Percentiles rank a stretch among this genome's conserved stretches.
These are phyloP conservation scores for Trametes coccinea DNA, from an alignment of 768 basidiomycete genomes.

Conservation along the genomic window DNA sequence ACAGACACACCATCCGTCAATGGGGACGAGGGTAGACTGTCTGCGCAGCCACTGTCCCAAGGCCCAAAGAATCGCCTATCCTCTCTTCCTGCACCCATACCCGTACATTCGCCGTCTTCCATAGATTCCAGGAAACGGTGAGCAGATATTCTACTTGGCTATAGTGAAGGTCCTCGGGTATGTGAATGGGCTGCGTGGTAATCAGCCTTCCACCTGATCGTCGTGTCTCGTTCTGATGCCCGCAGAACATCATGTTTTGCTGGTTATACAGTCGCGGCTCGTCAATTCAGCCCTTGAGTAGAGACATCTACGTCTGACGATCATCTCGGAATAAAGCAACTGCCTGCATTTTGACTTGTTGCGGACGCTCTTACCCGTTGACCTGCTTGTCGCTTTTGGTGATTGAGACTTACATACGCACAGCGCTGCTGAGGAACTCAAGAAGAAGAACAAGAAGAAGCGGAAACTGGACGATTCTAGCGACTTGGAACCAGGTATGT, in stretches of 20 bases:
- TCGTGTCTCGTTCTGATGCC: too few species aligned
- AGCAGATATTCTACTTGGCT: conserved; percentile 28
- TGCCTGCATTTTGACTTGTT: too few species aligned
- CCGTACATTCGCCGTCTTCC: conserved; percentile 51
- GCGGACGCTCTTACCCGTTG: too few species aligned
- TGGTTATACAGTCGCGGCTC: too few species aligned
- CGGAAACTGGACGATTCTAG: conserved; percentile 79
- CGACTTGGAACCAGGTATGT: conserved; percentile 61
- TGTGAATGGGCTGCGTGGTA: too few species aligned
- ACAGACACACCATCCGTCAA: conserved; percentile 48
- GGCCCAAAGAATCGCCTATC: conserved; percentile 49
- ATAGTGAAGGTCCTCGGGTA: too few species aligned
- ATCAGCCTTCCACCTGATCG: too few species aligned
- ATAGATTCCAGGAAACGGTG: conserved; percentile 65
- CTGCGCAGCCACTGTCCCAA: conserved; percentile 32
- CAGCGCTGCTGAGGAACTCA: conserved; percentile 50
- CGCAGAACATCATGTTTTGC: too few species aligned
- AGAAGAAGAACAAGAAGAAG: conserved; percentile 78
- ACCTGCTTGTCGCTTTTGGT: too few species aligned
- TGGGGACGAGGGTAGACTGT: conserved; percentile 48
- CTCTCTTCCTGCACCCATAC: conserved; percentile 46
- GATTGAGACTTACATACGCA: conserved; percentile 2
- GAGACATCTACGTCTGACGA: too few species aligned
- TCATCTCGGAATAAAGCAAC: too few species aligned
- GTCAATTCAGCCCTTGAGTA: too few species aligned